A percentile compares a stretch with the other conserved stretches of the same genome.
Conservation (phyloP, 192 early-diverging fungal genomes). For the Endogone sp. region DNA sequence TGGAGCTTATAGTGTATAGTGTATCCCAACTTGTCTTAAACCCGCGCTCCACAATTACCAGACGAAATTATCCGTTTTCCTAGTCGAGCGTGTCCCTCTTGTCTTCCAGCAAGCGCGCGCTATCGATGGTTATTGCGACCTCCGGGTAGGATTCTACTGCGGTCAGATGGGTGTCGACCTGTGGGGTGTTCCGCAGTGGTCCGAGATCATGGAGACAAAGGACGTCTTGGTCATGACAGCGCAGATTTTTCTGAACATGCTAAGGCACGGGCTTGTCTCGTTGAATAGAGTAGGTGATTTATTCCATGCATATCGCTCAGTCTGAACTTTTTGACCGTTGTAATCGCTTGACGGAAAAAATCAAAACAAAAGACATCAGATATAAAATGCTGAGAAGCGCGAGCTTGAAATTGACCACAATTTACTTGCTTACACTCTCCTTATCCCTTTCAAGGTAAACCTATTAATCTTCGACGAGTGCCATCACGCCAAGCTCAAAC, state of each 20-base stretch:
- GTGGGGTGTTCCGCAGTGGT: slow-evolving; percentile 60
- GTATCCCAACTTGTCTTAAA: no score
- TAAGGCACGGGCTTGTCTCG: slow-evolving; percentile 64
- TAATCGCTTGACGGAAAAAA: no score
- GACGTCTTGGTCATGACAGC: slow-evolving; percentile 88
- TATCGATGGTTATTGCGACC: slow-evolving; percentile 60
- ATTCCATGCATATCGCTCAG: no score
- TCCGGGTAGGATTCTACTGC: slow-evolving; percentile 56
- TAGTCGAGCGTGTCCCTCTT: slow-evolving; percentile 86
- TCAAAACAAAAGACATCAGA: no score
- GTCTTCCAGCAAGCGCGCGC: slow-evolving; percentile 82
- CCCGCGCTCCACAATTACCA: no score
- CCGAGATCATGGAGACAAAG: slow-evolving; percentile 39
- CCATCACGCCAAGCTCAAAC: slow-evolving; percentile 78
- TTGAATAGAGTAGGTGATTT: no score
- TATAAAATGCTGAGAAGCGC: no score
- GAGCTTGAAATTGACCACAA: no score
- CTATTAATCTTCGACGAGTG: slow-evolving; percentile 95
- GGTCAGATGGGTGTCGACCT: slow-evolving; percentile 67
- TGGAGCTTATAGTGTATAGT: no score
- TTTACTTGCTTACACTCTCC: no score
- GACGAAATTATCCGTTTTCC: slow-evolving; percentile 62
- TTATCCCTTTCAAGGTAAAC: no score
- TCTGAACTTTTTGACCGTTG: no score
- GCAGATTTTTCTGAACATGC: slow-evolving; percentile 74